phyloP scores from a whole-genome alignment of 2,329 filamentous ascomycete genomes.

The Microascus cirrosus region DNA sequence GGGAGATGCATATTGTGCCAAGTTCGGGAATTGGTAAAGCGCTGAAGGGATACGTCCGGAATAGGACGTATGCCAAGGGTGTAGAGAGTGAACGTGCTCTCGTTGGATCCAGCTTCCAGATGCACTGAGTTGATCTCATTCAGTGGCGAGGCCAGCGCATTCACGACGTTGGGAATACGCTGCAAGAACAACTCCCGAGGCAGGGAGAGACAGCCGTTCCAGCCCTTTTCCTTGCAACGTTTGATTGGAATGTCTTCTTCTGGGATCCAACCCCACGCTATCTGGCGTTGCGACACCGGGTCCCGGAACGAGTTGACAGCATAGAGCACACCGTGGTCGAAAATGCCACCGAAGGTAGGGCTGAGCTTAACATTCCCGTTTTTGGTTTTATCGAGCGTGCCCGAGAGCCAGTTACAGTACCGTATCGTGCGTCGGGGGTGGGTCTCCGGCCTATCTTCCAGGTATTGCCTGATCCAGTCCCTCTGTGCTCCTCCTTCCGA shows the following conservation, averaged over 20 bases:
- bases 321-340: constrained; percentile 36
- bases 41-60: constrained; percentile 15
- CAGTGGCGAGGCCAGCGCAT: constrained; percentile 22
- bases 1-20: background rate
- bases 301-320: constrained; percentile 37
- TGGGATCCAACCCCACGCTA: constrained; percentile 37
- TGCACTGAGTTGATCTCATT: constrained; percentile 26
- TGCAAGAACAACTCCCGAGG: constrained; percentile 30
- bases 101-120: constrained; percentile 1
- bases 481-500: constrained; percentile 24
- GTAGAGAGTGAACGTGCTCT: constrained; percentile 20
- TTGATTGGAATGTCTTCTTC: constrained; percentile 35
- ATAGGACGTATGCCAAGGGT: constrained; percentile 26
- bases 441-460: constrained; percentile 1
- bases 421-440: constrained; percentile 2
- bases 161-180: constrained; percentile 21
- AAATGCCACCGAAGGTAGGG: constrained; percentile 28
- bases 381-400: constrained; percentile 12
- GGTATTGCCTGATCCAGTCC: background rate
- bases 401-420: constrained; percentile 29
- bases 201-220: constrained; percentile 35
- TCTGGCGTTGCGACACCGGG: constrained; percentile 22
- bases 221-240: constrained; percentile 30
- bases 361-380: constrained; percentile 12
- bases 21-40: constrained; percentile 5